Percentiles rank a stretch among this genome's conserved stretches.
phyloP scores from a whole-genome alignment of 208 protist species.

The Porcisia hertigi region DNA sequence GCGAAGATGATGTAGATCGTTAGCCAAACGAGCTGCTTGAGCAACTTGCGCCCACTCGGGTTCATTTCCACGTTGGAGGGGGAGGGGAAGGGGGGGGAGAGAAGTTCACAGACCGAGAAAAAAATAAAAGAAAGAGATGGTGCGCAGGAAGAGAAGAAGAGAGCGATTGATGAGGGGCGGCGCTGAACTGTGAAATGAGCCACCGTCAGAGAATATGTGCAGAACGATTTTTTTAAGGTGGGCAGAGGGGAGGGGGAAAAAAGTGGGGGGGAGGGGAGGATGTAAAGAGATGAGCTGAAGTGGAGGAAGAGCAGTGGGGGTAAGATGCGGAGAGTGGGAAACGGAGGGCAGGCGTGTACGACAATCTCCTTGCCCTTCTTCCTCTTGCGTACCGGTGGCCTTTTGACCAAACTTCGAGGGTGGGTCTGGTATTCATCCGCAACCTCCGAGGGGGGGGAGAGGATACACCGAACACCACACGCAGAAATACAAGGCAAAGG shows the following conservation, averaged over 20 bases:
- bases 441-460: background rate
- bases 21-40: constrained; percentile 16
- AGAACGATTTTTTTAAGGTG: background rate
- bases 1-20: constrained; percentile 50
- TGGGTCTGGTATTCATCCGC: background rate
- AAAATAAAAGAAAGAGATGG: background rate
- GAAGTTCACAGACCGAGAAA: background rate
- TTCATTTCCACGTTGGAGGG: constrained; percentile 6
- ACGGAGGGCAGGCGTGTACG: background rate
- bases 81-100: background rate
- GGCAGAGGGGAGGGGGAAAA: background rate
- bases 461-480: constrained; percentile 5
- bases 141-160: background rate
- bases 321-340: background rate
- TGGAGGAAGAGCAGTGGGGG: background rate
- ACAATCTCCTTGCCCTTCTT: background rate
- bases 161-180: background rate
- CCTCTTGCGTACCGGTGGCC: background rate
- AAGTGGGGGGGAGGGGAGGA: background rate
- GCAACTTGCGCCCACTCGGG: constrained; percentile 12
- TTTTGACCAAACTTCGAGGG: background rate
- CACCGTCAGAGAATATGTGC: background rate
- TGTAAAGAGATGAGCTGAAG: background rate
- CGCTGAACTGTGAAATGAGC: background rate
- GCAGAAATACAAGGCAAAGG: background rate